Conservation (phyloP, 2,329 filamentous ascomycete genomes). For the Neopestalotiopsis clavispora region DNA sequence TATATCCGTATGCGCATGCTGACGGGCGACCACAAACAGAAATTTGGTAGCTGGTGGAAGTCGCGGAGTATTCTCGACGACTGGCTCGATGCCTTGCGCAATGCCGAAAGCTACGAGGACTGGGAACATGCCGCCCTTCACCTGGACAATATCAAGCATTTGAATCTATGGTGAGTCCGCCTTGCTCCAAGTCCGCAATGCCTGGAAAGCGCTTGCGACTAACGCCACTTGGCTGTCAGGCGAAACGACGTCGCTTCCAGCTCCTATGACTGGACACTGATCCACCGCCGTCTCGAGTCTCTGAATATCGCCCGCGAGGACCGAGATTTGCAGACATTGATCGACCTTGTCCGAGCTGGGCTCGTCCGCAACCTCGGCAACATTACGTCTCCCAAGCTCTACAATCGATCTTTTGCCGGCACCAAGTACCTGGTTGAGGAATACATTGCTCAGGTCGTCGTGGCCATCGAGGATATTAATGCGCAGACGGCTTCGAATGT, state of each 20-base stretch:
- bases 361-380: conserved; percentile 88
- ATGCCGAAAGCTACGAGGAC: conserved; percentile 76
- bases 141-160: conserved; percentile 80
- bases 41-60: conserved; percentile 69
- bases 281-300: conserved; percentile 75
- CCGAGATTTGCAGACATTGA: conserved; percentile 74
- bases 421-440: conserved; percentile 92
- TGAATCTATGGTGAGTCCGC: conserved; percentile 73
- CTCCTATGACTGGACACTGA: conserved; percentile 86
- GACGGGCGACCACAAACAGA: conserved; percentile 49
- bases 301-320: conserved; percentile 72
- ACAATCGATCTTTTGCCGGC: conserved; percentile 83
- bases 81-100: conserved; percentile 68
- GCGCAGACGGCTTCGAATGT: conserved; percentile 15
- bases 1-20: not conserved
- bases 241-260: conserved; percentile 80
- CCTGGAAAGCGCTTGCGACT: not conserved
- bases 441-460: conserved; percentile 84
- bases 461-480: conserved; percentile 79
- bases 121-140: conserved; percentile 86
- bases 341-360: conserved; percentile 80
- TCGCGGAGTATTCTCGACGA: conserved; percentile 67
- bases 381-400: conserved; percentile 81
- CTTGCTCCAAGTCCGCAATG: not conserved
- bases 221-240: conserved; percentile 50